These are phyloP conservation scores for Cardamine resedifolia DNA, from an alignment of 345 rosid genomes.

Conservation along the genomic window DNA sequence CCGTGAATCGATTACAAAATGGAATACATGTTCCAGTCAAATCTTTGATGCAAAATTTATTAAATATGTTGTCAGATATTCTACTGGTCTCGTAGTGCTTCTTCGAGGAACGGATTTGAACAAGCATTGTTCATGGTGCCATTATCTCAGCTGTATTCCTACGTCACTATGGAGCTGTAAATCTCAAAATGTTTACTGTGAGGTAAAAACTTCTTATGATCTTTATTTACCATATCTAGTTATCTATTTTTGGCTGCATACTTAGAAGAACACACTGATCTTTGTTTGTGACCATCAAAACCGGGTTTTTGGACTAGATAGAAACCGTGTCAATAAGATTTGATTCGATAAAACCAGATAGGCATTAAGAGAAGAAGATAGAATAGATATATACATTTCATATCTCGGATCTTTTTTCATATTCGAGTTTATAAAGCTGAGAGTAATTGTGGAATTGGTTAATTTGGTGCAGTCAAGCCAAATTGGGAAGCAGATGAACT, in stretches of 20 bases:
- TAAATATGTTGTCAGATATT: constrained; percentile 43
- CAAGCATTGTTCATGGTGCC: constrained; percentile 85
- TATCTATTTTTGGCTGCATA: background rate
- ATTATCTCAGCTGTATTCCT: constrained; percentile 79
- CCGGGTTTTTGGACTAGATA: background rate
- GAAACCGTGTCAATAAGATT: background rate
- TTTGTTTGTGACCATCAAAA: background rate
- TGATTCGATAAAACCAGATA: background rate
- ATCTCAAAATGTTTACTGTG: constrained; percentile 46
- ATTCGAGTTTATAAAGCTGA: background rate
- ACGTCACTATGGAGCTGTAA: constrained; percentile 84
- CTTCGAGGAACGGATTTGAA: constrained; percentile 64
- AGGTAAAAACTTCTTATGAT: constrained; percentile 45
- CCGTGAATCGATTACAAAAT: background rate
- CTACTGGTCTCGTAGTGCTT: constrained; percentile 59
- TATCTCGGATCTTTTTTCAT: background rate
- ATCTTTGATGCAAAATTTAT: background rate
- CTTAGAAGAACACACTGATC: background rate
- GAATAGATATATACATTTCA: background rate
- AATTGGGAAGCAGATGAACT: constrained; percentile 49
- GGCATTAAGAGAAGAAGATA: background rate
- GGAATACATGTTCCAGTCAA: background rate
- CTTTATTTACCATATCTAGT: background rate
- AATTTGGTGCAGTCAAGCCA: constrained; percentile 52
- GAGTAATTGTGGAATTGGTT: constrained; percentile 14